Percentiles rank a stretch among this genome's conserved stretches.
These are phyloP conservation scores for Fusarium bactridioides DNA, from an alignment of 2,329 filamentous ascomycete genomes.

Conservation along the genomic window DNA sequence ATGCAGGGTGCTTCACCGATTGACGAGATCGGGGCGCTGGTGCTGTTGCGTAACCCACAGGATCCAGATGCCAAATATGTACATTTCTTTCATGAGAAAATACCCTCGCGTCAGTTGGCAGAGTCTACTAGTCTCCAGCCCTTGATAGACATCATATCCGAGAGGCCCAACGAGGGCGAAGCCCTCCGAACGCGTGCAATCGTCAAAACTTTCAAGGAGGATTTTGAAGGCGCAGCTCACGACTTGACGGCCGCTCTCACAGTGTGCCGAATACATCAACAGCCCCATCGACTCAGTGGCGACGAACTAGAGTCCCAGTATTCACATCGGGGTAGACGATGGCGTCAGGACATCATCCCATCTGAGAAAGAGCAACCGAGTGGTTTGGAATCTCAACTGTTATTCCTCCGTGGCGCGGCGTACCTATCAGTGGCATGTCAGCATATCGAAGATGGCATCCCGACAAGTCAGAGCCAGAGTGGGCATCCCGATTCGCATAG, in stretches of 20 bases:
- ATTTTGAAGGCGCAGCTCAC: constrained; percentile 72
- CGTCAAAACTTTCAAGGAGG: constrained; percentile 77
- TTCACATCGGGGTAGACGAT: constrained; percentile 31
- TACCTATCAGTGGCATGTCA: constrained; percentile 77
- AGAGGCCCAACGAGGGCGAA: constrained; percentile 69
- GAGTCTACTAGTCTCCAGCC: constrained; percentile 73
- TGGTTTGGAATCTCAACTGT: constrained; percentile 76
- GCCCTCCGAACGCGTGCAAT: constrained; percentile 77
- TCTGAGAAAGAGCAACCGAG: constrained; percentile 67
- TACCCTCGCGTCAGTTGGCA: constrained; percentile 76
- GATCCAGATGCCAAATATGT: constrained; percentile 83
- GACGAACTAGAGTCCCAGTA: constrained; percentile 58
- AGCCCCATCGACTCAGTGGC: constrained; percentile 61
- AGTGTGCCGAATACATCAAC: constrained; percentile 60
- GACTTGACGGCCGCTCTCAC: constrained; percentile 75
- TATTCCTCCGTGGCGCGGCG: constrained; percentile 78
- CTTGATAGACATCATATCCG: constrained; percentile 72
- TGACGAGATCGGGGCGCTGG: constrained; percentile 77
- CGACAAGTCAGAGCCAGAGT: constrained; percentile 10
- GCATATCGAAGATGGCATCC: constrained; percentile 65
- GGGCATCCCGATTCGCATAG: not conserved
- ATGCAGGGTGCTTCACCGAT: constrained; percentile 83
- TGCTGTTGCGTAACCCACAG: constrained; percentile 73
- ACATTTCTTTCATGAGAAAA: constrained; percentile 94
- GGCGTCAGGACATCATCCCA: constrained; percentile 47